phyloP scores from a whole-genome alignment of 495 filamentous ascomycete species.

The Annulohypoxylon bovei region DNA sequence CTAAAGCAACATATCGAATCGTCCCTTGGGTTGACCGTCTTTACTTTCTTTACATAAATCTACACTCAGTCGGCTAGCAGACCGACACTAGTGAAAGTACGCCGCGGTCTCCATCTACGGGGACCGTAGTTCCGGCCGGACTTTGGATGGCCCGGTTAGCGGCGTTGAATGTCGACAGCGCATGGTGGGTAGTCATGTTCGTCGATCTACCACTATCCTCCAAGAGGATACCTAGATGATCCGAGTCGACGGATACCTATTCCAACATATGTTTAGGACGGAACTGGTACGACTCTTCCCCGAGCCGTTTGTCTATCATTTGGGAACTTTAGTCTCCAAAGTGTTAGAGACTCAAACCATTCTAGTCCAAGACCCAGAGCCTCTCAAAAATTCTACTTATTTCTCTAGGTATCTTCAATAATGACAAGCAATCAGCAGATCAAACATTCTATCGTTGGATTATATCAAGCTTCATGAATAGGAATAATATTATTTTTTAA shows the following conservation, averaged over 20 bases:
- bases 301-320: conserved; percentile 1
- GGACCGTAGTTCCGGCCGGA: background rate
- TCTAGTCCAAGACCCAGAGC: background rate
- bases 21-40: background rate
- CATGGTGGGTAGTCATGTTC: background rate
- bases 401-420: background rate
- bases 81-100: background rate
- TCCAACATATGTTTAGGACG: conserved; percentile 10
- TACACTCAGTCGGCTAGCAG: background rate
- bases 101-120: background rate
- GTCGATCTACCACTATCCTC: conserved; percentile 18
- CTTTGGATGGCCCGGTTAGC: background rate
- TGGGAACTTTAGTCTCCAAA: conserved; percentile 20
- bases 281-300: conserved; percentile 22
- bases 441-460: background rate
- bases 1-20: background rate
- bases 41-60: background rate
- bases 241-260: conserved; percentile 10
- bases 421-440: background rate
- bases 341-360: background rate
- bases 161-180: conserved; percentile 1
- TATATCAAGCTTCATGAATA: background rate
- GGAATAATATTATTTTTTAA: background rate
- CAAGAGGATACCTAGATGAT: conserved; percentile 1
- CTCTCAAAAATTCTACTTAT: background rate